phyloP scores from a whole-genome alignment of 306 rosid species.

The Prunus persica region DNA sequence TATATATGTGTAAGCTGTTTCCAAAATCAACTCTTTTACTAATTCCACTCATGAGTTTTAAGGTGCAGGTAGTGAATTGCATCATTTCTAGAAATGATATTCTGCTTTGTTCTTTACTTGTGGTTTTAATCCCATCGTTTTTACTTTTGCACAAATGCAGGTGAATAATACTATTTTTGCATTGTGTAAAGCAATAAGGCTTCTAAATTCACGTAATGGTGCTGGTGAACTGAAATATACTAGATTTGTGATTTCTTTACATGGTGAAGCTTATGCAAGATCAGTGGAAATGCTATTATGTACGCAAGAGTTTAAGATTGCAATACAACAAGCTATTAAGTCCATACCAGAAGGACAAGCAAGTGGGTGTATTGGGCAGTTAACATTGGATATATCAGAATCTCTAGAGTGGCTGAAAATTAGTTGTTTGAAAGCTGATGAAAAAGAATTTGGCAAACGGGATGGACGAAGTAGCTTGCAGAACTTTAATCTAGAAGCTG shows the following conservation, averaged over 20 bases:
- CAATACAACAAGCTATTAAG: conserved; percentile 52
- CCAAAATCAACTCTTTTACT: neutral
- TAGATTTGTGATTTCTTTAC: conserved; percentile 44
- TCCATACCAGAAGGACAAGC: conserved; percentile 90
- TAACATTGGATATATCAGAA: conserved; percentile 62
- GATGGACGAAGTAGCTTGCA: conserved; percentile 1
- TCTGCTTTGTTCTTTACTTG: neutral
- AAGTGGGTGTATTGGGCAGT: conserved; percentile 53
- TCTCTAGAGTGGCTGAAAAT: conserved; percentile 64
- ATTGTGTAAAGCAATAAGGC: conserved; percentile 76
- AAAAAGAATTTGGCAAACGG: conserved; percentile 25
- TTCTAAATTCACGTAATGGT: conserved; percentile 28
- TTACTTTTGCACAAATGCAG: conserved; percentile 50
- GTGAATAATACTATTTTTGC: conserved; percentile 63
- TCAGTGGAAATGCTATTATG: conserved; percentile 64
- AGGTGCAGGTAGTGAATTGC: neutral
- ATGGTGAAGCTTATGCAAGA: conserved; percentile 46
- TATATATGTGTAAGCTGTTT: neutral
- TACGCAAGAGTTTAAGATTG: conserved; percentile 52
- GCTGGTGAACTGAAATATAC: conserved; percentile 36
- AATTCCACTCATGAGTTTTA: neutral
- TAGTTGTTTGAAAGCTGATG: conserved; percentile 30
- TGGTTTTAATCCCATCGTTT: conserved; percentile 21
- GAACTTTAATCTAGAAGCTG: conserved; percentile 42
- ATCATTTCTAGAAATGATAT: neutral